Percentiles rank a stretch among this genome's conserved stretches.
Conservation (phyloP, 352 stramenopile species). For the Globisporangium takayamanum region DNA sequence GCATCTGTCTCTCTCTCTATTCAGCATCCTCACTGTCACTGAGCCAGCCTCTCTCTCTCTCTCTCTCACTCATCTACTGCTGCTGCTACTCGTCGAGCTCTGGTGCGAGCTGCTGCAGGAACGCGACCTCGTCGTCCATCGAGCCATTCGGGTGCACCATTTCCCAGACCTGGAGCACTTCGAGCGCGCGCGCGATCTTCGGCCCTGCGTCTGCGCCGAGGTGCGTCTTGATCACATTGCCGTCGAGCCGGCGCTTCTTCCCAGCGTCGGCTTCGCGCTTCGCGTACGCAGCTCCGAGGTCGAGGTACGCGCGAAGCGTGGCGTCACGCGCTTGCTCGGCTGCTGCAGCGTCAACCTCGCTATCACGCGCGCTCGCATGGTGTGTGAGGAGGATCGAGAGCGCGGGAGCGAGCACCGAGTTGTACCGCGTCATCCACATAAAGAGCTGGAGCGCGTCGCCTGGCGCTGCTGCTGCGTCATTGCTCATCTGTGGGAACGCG, state of each 20-base stretch:
- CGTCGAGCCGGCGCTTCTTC: conserved; percentile 33
- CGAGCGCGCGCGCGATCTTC: conserved; percentile 40
- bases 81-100: background rate
- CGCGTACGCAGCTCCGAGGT: conserved; percentile 26
- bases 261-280: conserved; percentile 18
- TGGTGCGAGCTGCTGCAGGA: conserved; percentile 21
- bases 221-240: conserved; percentile 31
- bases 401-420: conserved; percentile 40
- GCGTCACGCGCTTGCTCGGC: conserved; percentile 6
- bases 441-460: conserved; percentile 43
- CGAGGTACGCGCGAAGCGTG: conserved; percentile 27
- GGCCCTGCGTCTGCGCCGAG: conserved; percentile 29
- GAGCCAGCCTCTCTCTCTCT: background rate
- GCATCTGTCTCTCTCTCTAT: background rate
- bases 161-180: conserved; percentile 54
- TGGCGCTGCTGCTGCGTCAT: background rate
- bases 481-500: conserved; percentile 29
- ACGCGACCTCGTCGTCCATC: conserved; percentile 30
- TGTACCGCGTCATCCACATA: conserved; percentile 65
- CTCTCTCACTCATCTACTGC: background rate
- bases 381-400: conserved; percentile 44
- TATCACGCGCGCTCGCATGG: background rate
- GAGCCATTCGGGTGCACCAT: conserved; percentile 24
- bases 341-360: conserved; percentile 1
- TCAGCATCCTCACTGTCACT: background rate